Evolutionary conservation across 2,329 filamentous ascomycete genomes (phyloP), one percentile per base, ranked within the genome.

Genomic region (Talaromyces marneffei): DNA sequence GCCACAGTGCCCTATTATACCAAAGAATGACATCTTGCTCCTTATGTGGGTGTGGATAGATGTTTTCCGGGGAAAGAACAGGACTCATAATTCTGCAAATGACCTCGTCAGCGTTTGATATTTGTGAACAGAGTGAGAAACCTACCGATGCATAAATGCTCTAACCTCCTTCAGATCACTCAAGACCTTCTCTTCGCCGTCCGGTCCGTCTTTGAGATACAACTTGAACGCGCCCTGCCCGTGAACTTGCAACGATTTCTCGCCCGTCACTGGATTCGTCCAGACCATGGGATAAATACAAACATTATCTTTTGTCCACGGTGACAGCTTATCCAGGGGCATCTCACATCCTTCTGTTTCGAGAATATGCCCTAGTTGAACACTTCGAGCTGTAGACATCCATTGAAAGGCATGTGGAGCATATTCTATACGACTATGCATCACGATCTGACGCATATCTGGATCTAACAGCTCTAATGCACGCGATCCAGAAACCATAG

Each of bases 1-100:
- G 74, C 74, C 74, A 76, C 10, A 76, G 63, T 0, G 74, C 72
- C 10, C 74, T 66, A 61, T 76, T 76, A 63, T 76, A 76, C 73
- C 73, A 76, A 18, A 76, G 65, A 46, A 75, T 72, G 4, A 76
- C 72, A 65, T 76, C 73, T 64, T 74, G 70, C 59, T 75, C 72
- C 29, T 74, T 63, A 62, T 75, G 72, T 52, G 63, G 65, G 58
- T 76, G 73, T 12, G 73, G 72, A 57, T 75, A 75, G 33, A 75
- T 75, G 63, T 75, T 70, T 59, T 72, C 39, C 63, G 73, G 60
- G 61, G 67, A 67, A 25, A 75, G 63, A 1, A 67, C 69, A 3
- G 73, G 74, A 7, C 72, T 66, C 73, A 76, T 76, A 18, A 76
- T 65, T 46, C 72, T 74, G 16, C 9, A 52, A 20, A n/a, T 6